A percentile compares a stretch with the other conserved stretches of the same genome.
Evolutionary conservation across 2,329 filamentous ascomycete species (phyloP).

Genomic region (Xenoacremonium recifei): DNA sequence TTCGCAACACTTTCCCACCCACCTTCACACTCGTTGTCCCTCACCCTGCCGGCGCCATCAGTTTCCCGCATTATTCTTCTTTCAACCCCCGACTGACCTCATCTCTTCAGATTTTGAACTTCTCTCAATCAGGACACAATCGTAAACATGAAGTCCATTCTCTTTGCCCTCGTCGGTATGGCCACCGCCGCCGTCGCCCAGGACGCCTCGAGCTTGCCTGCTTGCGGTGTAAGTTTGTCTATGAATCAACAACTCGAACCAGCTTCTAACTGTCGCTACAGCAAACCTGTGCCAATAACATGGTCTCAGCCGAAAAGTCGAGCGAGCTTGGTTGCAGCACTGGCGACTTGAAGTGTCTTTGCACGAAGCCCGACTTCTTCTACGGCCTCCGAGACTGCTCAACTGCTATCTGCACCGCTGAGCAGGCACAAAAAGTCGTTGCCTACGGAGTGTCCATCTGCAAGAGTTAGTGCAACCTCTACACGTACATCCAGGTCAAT

Average conservation of each 20-base stretch:
- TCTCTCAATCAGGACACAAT: constrained; percentile 2
- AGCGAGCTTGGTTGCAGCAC: constrained; percentile 43
- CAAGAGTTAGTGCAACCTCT: constrained; percentile 27
- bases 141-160: constrained; percentile 51
- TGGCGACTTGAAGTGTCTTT: constrained; percentile 45
- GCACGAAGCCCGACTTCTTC: constrained; percentile 44
- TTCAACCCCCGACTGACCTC: constrained; percentile 12
- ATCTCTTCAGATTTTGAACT: constrained; percentile 11
- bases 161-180: constrained; percentile 42
- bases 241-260: neutral
- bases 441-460: constrained; percentile 40
- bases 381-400: constrained; percentile 54
- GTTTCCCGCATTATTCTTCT: constrained; percentile 4
- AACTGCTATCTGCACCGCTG: constrained; percentile 37
- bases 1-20: constrained; percentile 14
- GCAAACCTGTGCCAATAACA: constrained; percentile 50
- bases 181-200: constrained; percentile 42
- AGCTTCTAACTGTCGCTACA: constrained; percentile 26
- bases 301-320: constrained; percentile 43
- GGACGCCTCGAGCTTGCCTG: constrained; percentile 40
- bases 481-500: neutral
- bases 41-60: no score
- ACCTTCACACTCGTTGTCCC: constrained; percentile 8
- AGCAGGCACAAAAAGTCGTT: constrained; percentile 36
- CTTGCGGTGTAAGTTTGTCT: constrained; percentile 50